These are phyloP conservation scores for Lactarius psammicola DNA, from an alignment of 768 basidiomycete species.

Conservation along the genomic window DNA sequence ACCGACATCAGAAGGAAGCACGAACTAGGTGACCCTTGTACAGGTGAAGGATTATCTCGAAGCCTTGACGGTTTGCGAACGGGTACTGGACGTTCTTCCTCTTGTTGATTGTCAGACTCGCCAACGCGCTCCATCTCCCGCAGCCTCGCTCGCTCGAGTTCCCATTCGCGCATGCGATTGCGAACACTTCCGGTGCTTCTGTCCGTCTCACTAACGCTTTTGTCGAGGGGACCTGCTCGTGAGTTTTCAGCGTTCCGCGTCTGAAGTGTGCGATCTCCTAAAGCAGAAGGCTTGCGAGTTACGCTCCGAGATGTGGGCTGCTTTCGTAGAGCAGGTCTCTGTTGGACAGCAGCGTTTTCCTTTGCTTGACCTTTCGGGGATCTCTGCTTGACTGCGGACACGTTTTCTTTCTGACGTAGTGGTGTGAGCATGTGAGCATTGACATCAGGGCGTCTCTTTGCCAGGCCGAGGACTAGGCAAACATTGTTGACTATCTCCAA, in stretches of 20 bases:
- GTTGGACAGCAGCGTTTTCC: conserved; percentile 15
- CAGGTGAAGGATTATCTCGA: conserved; percentile 19
- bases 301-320: conserved; percentile 18
- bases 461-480: conserved; percentile 12
- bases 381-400: conserved; percentile 2
- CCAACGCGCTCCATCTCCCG: conserved; percentile 62
- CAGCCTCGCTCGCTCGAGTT: conserved; percentile 64
- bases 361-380: conserved; percentile 17
- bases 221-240: conserved; percentile 23
- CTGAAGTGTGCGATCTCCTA: conserved; percentile 19
- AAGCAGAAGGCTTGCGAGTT: conserved; percentile 31
- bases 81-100: conserved; percentile 14
- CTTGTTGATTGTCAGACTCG: conserved; percentile 30
- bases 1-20: neutral
- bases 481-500: neutral
- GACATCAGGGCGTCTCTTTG: conserved; percentile 23
- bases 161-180: conserved; percentile 74
- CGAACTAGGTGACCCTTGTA: conserved; percentile 33
- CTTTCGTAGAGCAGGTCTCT: conserved; percentile 17
- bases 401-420: conserved; percentile 12
- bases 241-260: conserved; percentile 32
- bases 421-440: conserved; percentile 14
- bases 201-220: conserved; percentile 31
- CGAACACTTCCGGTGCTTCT: conserved; percentile 38
- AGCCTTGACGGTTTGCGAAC: conserved; percentile 17